Percentiles rank a stretch among this genome's conserved stretches.
Conservation (phyloP, 306 rosid genomes). For the Quercus glauca region DNA sequence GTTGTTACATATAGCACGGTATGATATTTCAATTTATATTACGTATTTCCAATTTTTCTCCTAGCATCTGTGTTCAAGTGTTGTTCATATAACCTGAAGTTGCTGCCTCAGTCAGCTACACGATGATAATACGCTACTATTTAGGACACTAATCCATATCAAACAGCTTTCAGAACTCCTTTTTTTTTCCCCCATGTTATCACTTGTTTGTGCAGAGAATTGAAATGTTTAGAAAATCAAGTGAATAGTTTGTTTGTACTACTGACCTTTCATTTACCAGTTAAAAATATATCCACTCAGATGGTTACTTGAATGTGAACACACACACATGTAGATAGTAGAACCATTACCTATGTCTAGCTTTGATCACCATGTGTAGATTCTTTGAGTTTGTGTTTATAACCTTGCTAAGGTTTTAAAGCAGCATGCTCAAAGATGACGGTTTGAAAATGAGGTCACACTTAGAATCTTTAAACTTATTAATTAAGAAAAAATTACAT, state of each 20-base stretch:
- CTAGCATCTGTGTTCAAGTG: background rate
- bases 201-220: background rate
- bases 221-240: background rate
- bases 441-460: background rate
- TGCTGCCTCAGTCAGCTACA: background rate
- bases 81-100: constrained; percentile 4
- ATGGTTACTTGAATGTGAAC: background rate
- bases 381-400: background rate
- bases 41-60: background rate
- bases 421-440: background rate
- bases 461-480: background rate
- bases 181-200: background rate
- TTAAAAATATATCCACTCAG: background rate
- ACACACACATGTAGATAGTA: background rate
- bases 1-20: constrained; percentile 85
- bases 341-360: background rate
- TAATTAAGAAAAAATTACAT: background rate
- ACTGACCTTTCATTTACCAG: background rate
- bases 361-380: background rate
- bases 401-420: background rate
- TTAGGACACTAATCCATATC: background rate
- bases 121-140: background rate
- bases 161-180: background rate
- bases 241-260: background rate
- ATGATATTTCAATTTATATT: constrained; percentile 27